phyloP scores from a whole-genome alignment of 441 rosid genomes.

The Eutrema salsugineum region DNA sequence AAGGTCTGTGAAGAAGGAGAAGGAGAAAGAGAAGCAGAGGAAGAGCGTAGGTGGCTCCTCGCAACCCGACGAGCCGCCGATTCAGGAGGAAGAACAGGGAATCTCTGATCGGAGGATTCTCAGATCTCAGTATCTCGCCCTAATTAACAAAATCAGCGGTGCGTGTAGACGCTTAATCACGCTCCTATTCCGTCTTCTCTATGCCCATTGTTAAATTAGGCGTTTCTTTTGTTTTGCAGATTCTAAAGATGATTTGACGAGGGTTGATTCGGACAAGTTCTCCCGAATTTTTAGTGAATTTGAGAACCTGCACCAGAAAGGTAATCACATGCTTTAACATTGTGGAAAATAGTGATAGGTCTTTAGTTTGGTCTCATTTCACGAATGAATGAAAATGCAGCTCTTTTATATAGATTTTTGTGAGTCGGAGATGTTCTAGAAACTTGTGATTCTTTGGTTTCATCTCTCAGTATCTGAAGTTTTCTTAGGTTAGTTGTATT shows the following conservation, averaged over 20 bases:
- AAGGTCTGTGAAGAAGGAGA: slow-evolving; percentile 19
- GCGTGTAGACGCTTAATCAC: too few relatives aligned
- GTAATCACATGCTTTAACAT: slow-evolving; percentile 12
- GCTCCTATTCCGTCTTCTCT: background rate
- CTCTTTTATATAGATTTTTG: background rate
- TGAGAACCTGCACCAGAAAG: slow-evolving; percentile 41
- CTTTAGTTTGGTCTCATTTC: background rate
- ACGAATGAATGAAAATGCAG: background rate
- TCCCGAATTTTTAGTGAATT: slow-evolving; percentile 29
- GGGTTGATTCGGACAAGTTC: slow-evolving; percentile 38
- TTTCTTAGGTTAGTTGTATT: background rate
- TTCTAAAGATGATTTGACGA: slow-evolving; percentile 37
- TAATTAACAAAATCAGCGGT: slow-evolving; percentile 21
- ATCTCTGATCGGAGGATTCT: slow-evolving; percentile 20
- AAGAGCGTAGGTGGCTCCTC: background rate
- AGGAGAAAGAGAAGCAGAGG: slow-evolving; percentile 4
- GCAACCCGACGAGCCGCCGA: background rate
- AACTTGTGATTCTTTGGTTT: background rate
- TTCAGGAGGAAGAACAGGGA: slow-evolving; percentile 15
- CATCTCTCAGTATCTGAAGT: background rate
- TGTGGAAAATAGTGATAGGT: background rate
- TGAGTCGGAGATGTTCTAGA: background rate
- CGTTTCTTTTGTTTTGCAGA: slow-evolving; percentile 26
- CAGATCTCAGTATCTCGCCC: slow-evolving; percentile 25
- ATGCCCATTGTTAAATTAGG: background rate